Conservation (phyloP, 2,329 filamentous ascomycete genomes). For the Stemphylium lycopersici region DNA sequence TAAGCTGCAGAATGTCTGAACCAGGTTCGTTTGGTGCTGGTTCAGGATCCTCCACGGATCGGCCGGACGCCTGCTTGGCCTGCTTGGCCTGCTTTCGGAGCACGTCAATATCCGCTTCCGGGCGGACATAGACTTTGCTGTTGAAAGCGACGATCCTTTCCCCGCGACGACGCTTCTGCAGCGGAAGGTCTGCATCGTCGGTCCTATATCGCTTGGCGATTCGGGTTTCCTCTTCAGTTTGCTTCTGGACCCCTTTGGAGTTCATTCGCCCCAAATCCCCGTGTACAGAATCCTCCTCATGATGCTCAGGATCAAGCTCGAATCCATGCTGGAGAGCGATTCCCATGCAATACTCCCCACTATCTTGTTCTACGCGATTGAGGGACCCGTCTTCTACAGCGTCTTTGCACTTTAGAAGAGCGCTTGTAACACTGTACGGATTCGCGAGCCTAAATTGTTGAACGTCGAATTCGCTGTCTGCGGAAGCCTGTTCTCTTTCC, state of each 20-base stretch:
- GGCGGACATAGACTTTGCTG: slow-evolving; percentile 2
- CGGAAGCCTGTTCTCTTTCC: background rate
- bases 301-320: background rate
- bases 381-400: background rate
- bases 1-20: background rate
- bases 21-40: background rate
- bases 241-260: background rate
- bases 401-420: background rate
- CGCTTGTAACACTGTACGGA: background rate
- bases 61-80: background rate
- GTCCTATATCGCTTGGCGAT: too few relatives aligned
- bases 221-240: background rate
- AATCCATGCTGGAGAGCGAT: background rate
- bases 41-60: background rate
- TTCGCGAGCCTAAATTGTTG: background rate
- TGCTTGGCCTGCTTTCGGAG: slow-evolving; percentile 1
- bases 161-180: slow-evolving; percentile 5
- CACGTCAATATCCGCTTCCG: slow-evolving; percentile 13
- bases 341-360: too few relatives aligned
- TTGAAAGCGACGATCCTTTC: slow-evolving; percentile 4
- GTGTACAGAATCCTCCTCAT: background rate
- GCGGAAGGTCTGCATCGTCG: too few relatives aligned
- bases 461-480: background rate
- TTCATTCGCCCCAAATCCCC: background rate
- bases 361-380: background rate